Base-by-base conservation (phyloP, 1,284 basidiomycete species). In the Rhodotorula mucilaginosa region DNA sequence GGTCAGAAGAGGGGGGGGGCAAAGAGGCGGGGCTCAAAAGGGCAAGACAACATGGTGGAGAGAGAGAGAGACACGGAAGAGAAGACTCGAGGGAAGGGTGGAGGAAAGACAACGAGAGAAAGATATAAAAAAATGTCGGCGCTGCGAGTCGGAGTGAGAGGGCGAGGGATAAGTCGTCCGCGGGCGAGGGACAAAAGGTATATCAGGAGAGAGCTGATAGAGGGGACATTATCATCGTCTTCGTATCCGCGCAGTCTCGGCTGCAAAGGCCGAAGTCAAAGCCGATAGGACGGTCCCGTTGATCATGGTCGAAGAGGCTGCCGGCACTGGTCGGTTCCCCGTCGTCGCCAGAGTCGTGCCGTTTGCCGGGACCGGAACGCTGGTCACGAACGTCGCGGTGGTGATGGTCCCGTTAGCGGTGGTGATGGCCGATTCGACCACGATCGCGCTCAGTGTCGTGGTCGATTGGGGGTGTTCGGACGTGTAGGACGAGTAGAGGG, bases 241-340 rank as follows among this genome's bases (percentile, higher is more conserved):
- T 44, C 66, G 60, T 4, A 31, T 39, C 3, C 48, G 49, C 23
- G 51, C 58, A 6, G 48, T 59, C 15, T 16, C 21, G 21, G 31
- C 34, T 12, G 26, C 13, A 8, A 47, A 5, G 23, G 21, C 21
- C 21, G 58, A 21, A 10, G 63, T 54, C 18, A 67, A 31, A 21
- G 52, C 48, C 26, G 67, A 60, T 23, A 64, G 52, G 58, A 59
- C 49, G 46, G 48, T 62, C 26, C 68, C 71, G 49, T 34, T 56
- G 54, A 74, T 63, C 19, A 60, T 63, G 12, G 71, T 71, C n/a
- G 64, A 65, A 29, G 56, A 52, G 2, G 56, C 58, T 0, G 69
- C 69, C 1, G 71, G 74, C n/a, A 73, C 67, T 10, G 71, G 74
- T 12, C 68, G 23, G 65, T 73, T 69, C 29, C 71, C 69, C n/a